Base-by-base conservation (phyloP, 768 basidiomycete genomes). In the Suillus ampliporus region DNA sequence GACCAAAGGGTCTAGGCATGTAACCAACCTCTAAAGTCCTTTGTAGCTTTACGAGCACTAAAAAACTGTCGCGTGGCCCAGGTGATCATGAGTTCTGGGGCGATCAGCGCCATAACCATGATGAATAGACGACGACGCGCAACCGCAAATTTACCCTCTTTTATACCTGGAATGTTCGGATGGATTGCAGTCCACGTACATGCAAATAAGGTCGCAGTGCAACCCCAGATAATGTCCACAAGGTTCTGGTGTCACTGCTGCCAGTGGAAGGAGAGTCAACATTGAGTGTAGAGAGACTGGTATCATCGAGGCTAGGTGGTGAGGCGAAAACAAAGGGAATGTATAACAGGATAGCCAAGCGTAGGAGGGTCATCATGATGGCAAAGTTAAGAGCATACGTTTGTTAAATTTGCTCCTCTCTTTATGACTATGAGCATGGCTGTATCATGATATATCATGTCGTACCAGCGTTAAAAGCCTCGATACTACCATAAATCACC, bases 161-260 rank as follows among this genome's bases (percentile, higher is more conserved):
- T 52, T 2, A 63, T 61, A 35, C 23, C 44, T 5, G 75, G 72
- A 21, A 77, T 67, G 63, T 77, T 74, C n/a, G 72, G 73, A 43
- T 76, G 76, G 13, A 74, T 56, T 14, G 72, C 61, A 21, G 66
- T 68, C 76, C 74, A 77, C 23, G 67, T 69, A 61, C 76, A 77
- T 5, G 66, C 60, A 23, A 76, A 70, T 2, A 75, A 65, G 5
- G 74, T 72, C n/a, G 65, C 59, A n/a, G 74, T 21, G 38, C 72
- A 76, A 56, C 68, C 68, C 67, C 67, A 70, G 17, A 74, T 59
- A 44, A 77, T 73, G 51, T 66, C 59, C 60, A 68, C 65, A 76
- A 81, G 80, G 62, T 79, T 79, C 56, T 57, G 3, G 19, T 37
- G n/a, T 23, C 10, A 10, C 21, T 26, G 23, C 23, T 21, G n/a